Base-by-base conservation (phyloP, 2,329 filamentous ascomycete genomes). In the Plenodomus tracheiphilus region DNA sequence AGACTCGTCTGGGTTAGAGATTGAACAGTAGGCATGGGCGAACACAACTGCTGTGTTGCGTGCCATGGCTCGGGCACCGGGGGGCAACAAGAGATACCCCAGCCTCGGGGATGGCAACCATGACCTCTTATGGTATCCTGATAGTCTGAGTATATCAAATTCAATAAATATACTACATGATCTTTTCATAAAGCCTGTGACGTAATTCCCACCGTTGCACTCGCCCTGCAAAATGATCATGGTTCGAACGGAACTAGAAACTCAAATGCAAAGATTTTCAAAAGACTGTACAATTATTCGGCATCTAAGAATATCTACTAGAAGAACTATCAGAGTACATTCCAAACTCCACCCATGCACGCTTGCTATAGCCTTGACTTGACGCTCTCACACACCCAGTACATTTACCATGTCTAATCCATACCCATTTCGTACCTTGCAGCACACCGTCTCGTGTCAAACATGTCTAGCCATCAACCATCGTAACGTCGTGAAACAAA, bases 1-100 rank as follows among this genome's bases (percentile, higher is more conserved):
- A 84, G 39, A 71, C 65, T n/a, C 58, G 55, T 35, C 49, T 65
- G 41, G 63, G 53, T 53, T 56, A 55, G 20, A 19, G 9, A 3
- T 39, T 44, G 38, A 25, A 15, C 8, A 18, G 7, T 7, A 32
- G 7, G 11, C 9, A 32, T 32, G 28, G 28, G 4, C 15, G 28
- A 15, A 32, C 28, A 32, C 28, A 25, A 25, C 11, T 7, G 28
- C 6, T 32, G 28, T 7, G 28, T 32, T 6, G 15, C 15, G 4
- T 32, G 11, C 28, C 28, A 32, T 32, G 13, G 13, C 15, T 32
- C 4, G 28, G 11, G 4, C 28, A 8, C 15, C 15, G 6, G 6
- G 28, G 11, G 28, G 28, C n/a, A 32, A 32, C 28, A 32, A 32
- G 28, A 32, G 28, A 8, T 32, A 15, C 28, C 28, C 15, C 28